Base-by-base conservation (phyloP, 75 land plant genomes). In the Pinus albicaulis region DNA sequence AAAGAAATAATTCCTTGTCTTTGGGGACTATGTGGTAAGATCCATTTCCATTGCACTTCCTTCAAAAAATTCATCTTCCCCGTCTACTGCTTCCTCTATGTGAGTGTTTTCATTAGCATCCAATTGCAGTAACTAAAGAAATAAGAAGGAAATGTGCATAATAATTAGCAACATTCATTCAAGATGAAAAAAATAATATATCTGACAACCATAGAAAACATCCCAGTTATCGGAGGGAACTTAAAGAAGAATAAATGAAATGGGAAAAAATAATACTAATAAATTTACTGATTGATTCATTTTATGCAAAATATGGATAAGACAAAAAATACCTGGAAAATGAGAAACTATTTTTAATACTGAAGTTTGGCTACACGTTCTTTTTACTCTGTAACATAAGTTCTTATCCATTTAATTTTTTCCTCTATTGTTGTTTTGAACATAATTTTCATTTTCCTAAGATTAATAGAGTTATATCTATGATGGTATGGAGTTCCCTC, bases 341-440 rank as follows among this genome's bases (percentile, higher is more conserved):
- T 94, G 69, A 97, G 95, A 0, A 95, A 88, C 80, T 95, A 93
- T 61, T 97, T 97, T 71, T 95, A 96, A 76, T 93, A 95, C 59
- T 95, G 98, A 36, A 95, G 90, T 80, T 95, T 93, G 24, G 99
- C 98, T 56, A 97, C 95, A 72, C 98, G 87, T 75, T 97, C 98
- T 83, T 97, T 95, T 31, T 95, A 80, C 72, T 97, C 99, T n/a
- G 93, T 97, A 3, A 97, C 99, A 82, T 97, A 97, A 17, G 95
- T 85, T 75, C 88, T 82, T 76, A 97, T 92, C 84, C 90, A 95
- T 78, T 90, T 86, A 52, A 95, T 92, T 75, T 97, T 97, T 77
- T 97, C 95, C 72, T 97, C 99, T 60, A 98, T 95, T 62, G 98
- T 98, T 79, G 90, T 97, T 78, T 95, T 91, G 71, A 95, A 97